Evolutionary conservation across 257 asterid species (phyloP), one percentile per base, ranked within the genome.

Genomic region (Cruciata laevipes): DNA sequence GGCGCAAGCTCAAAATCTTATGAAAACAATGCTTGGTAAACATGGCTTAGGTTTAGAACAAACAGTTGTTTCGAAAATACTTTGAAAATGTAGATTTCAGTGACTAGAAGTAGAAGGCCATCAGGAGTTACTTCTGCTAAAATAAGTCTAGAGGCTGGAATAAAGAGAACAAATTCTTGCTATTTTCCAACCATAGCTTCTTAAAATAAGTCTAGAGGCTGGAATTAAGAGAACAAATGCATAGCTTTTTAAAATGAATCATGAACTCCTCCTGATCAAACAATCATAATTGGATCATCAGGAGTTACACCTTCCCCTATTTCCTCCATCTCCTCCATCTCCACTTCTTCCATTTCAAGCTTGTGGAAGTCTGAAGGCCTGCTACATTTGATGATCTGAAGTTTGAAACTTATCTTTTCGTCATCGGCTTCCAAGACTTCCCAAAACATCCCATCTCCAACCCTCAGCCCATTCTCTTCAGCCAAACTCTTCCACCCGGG

Each of bases 361-460:
- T 47, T 47, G 55, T 47, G 55, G 3, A 47, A 47, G 55, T 47
- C 55, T 47, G 55, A 14, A 17, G 71, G 76, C 33, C 68, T 40
- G 33, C 66, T 65, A 16, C 68, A 53, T 30, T 44, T 60, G 53
- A 72, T 31, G 18, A 72, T 66, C 27, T 72, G 72, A 72, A 66
- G 62, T 57, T 47, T 67, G 7, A 72, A 30, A 7, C 24, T 31
- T 13, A 66, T 59, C 53, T 27, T 60, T 17, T 66, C 68, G 12
- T 47, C 16, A 20, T 58, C 16, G 40, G 38, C 32, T 33, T 58
- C 76, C 71, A 57, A 38, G 47, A 66, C n/a, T 66, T 66, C 71
- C 61, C 60, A 72, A 5, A 66, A 31, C 5, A 72, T 7, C 14
- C 40, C 70, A 30, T 72, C 76, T 57, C 67, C 71, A 3, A 21